Base-by-base conservation (phyloP, 2,329 filamentous ascomycete genomes). In the Pseudopithomyces maydicus region DNA sequence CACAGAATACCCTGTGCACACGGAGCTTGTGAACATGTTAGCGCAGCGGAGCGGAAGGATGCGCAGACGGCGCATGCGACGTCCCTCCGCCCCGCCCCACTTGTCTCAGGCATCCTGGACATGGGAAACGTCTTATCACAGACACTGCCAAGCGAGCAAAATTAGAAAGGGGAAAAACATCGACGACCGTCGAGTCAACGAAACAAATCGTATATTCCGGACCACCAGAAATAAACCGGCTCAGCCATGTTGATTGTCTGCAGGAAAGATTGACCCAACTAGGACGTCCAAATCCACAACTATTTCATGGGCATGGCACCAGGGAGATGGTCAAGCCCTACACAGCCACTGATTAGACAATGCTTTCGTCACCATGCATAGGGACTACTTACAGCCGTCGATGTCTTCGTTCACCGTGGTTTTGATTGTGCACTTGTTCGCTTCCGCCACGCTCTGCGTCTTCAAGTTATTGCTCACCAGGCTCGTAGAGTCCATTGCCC, bases 381-480 rank as follows among this genome's bases (percentile, higher is more conserved):
- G 10, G 32, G n/a, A n/a, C 12, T 22, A 57, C 55, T 57, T 41
- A 57, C 52, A 58, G 38, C 56, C 56, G 22, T 58, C 56, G 22
- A 52, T 47, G 17, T 52, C 35, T 26, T 58, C 56, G 12, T 47
- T 52, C 14, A 55, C 29, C 3, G 41, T 36, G 12, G 2, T 29
- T 48, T 55, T 58, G 7, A 48, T 42, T 6, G 41, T 29, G 32
- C 56, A 58, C 26, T 36, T 52, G 23, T 58, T 58, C 26, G 48
- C 48, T 2, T 42, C 52, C 2, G 56, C 52, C 47, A 55, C 66
- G 22, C 20, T 42, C 49, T 67, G 65, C 2, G 48, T 57, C 61
- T 64, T 63, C 7, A 67, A 49, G 36, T 59, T 56, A 44, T 64
- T 59, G 23, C 61, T 48, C 55, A 74, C 67, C 47, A 72, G 61